These are phyloP conservation scores for Moesziomyces globuligerus DNA, from an alignment of 1,284 basidiomycete species.

Conservation along the genomic window DNA sequence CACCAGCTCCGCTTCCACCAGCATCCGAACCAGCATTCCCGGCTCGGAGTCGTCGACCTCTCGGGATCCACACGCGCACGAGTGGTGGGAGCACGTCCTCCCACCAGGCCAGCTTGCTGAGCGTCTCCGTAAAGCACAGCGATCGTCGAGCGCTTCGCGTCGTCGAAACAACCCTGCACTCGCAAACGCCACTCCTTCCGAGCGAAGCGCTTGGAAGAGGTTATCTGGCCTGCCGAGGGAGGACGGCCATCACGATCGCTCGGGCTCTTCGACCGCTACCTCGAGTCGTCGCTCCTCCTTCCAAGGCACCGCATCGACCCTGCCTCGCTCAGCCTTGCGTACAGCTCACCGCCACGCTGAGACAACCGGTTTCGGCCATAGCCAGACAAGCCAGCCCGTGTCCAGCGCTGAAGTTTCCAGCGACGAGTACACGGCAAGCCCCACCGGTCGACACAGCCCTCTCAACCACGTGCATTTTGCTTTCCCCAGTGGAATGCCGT, in stretches of 20 bases:
- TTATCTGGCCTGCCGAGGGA: conserved; percentile 35
- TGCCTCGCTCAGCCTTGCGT: conserved; percentile 27
- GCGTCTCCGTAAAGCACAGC: conserved; percentile 52
- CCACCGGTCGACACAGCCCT: conserved; percentile 24
- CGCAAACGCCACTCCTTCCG: conserved; percentile 41
- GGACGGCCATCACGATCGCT: conserved; percentile 5
- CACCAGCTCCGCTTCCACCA: conserved; percentile 13
- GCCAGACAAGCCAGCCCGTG: conserved; percentile 10
- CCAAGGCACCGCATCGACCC: conserved; percentile 14
- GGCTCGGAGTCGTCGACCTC: conserved; percentile 7
- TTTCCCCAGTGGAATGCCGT: conserved; percentile 14
- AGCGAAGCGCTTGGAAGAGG: conserved; percentile 42
- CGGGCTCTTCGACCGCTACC: conserved; percentile 21
- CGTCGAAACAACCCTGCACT: conserved; percentile 37
- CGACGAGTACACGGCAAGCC: conserved; percentile 27
- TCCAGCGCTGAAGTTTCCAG: conserved; percentile 46
- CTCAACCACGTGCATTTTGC: conserved; percentile 6
- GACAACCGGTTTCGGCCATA: neutral
- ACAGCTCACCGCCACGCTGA: conserved; percentile 9
- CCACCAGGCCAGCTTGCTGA: conserved; percentile 59
- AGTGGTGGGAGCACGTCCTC: conserved; percentile 60
- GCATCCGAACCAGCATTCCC: neutral
- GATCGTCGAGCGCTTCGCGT: conserved; percentile 35
- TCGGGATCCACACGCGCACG: conserved; percentile 26
- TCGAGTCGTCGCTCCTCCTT: conserved; percentile 35